A percentile compares a stretch with the other conserved stretches of the same genome.
These are phyloP conservation scores for Penicillium argentinense DNA, from an alignment of 495 filamentous ascomycete species.

Conservation along the genomic window DNA sequence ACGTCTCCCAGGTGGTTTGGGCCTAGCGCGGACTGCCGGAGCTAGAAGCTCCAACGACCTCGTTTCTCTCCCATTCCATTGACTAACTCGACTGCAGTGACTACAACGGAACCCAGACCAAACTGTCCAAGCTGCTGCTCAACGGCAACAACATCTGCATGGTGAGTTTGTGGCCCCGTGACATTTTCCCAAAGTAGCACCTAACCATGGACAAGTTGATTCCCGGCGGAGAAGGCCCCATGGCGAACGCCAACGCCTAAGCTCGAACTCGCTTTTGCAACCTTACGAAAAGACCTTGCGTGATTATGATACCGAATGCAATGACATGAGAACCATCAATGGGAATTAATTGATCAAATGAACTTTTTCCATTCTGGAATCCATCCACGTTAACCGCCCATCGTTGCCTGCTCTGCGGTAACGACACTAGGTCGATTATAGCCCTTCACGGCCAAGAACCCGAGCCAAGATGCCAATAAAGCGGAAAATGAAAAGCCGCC, in stretches of 20 bases:
- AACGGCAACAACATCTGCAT: conserved; percentile 99
- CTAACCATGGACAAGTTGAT: conserved; percentile 61
- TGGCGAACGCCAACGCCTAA: conserved; percentile 35
- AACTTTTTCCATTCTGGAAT: too few relatives aligned
- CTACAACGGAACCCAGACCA: conserved; percentile 79
- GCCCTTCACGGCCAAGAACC: too few relatives aligned
- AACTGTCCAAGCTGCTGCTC: conserved; percentile 90
- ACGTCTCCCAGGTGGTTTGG: conserved; percentile 33
- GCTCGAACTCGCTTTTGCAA: conserved; percentile 10
- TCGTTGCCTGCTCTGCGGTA: too few relatives aligned
- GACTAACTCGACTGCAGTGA: conserved; percentile 57
- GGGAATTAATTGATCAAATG: conserved; percentile 17
- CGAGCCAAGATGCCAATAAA: too few relatives aligned
- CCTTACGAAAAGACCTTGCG: conserved; percentile 26
- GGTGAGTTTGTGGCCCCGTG: conserved; percentile 58
- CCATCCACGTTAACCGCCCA: too few relatives aligned
- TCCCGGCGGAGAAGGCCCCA: conserved; percentile 80
- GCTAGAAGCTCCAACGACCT: too few relatives aligned
- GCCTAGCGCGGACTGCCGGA: too few relatives aligned
- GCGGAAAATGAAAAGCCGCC: too few relatives aligned
- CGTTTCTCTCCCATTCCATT: background rate
- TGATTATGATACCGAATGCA: conserved; percentile 38
- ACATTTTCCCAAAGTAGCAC: background rate
- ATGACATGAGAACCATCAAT: conserved; percentile 22
- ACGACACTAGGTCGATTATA: too few relatives aligned